phyloP scores from a whole-genome alignment of 176 grass and related monocot genomes.

The Aegilops tauschii region DNA sequence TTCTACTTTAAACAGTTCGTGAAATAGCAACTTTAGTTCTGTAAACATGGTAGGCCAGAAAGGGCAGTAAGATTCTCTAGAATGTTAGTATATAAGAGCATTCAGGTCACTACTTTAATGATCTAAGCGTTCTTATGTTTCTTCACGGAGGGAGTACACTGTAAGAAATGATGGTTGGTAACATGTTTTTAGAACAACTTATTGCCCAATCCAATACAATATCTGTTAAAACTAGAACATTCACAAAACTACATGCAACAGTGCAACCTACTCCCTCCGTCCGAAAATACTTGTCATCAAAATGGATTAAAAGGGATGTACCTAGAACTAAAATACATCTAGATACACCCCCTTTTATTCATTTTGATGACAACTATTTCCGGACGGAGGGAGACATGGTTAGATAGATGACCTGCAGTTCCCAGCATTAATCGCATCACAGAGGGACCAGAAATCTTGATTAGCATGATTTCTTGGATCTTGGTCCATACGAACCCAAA shows the following conservation, averaged over 20 bases:
- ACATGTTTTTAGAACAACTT: conserved; percentile 1
- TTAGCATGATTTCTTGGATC: conserved; percentile 65
- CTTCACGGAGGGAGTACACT: not conserved
- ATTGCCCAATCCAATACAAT: not conserved
- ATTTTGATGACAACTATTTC: no score
- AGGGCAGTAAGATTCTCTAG: not conserved
- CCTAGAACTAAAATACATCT: no score
- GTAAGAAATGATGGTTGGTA: not conserved
- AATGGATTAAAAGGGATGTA: no score
- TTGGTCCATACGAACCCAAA: conserved; percentile 94
- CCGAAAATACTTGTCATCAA: no score
- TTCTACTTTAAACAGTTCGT: not conserved
- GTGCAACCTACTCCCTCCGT: no score
- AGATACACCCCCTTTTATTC: no score
- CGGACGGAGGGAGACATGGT: not conserved
- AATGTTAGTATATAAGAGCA: not conserved
- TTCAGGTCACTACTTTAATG: no score
- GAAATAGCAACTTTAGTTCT: not conserved
- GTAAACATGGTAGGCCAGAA: conserved; percentile 7
- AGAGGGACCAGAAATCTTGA: conserved; percentile 89
- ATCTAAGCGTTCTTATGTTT: no score
- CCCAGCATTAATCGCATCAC: conserved; percentile 91
- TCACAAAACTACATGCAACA: not conserved
- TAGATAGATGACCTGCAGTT: conserved; percentile 82
- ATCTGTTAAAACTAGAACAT: not conserved